phyloP scores from a whole-genome alignment of 495 filamentous ascomycete species.

The Neurospora sp. region DNA sequence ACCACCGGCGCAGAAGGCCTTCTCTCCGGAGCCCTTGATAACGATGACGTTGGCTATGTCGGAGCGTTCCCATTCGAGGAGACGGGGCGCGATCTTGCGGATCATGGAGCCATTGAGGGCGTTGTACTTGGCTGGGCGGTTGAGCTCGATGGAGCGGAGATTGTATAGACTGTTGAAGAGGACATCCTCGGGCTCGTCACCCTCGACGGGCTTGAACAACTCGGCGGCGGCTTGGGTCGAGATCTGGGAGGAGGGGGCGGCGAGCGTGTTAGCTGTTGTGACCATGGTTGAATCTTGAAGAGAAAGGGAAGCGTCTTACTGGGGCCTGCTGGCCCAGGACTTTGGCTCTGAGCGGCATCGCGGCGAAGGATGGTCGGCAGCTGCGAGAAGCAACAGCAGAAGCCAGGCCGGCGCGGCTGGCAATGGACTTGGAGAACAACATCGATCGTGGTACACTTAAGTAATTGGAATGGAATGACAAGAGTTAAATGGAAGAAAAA shows the following conservation, averaged over 20 bases:
- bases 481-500: not conserved
- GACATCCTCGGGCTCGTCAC: slow-evolving; percentile 81
- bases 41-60: slow-evolving; percentile 86
- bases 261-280: not conserved
- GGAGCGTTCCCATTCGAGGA: slow-evolving; percentile 90
- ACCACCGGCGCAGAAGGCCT: slow-evolving; percentile 87
- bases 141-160: slow-evolving; percentile 85
- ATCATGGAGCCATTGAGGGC: slow-evolving; percentile 89
- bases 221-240: slow-evolving; percentile 30
- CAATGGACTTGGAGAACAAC: slow-evolving; percentile 29
- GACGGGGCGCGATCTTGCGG: slow-evolving; percentile 75
- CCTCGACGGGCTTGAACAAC: slow-evolving; percentile 34
- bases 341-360: slow-evolving; percentile 86
- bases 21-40: slow-evolving; percentile 75
- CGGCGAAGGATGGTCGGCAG: slow-evolving; percentile 18
- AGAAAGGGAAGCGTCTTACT: slow-evolving; percentile 20
- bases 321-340: slow-evolving; percentile 50
- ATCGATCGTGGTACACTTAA: slow-evolving; percentile 19
- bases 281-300: not conserved
- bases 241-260: slow-evolving; percentile 37
- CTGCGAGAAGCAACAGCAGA: slow-evolving; percentile 27
- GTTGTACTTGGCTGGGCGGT: slow-evolving; percentile 83
- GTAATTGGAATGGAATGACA: not conserved
- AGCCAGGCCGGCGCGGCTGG: slow-evolving; percentile 29
- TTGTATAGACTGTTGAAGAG: slow-evolving; percentile 82